Evolutionary conservation across 1,284 basidiomycete genomes (phyloP).

Genomic region (Spongispora temasekensis): DNA sequence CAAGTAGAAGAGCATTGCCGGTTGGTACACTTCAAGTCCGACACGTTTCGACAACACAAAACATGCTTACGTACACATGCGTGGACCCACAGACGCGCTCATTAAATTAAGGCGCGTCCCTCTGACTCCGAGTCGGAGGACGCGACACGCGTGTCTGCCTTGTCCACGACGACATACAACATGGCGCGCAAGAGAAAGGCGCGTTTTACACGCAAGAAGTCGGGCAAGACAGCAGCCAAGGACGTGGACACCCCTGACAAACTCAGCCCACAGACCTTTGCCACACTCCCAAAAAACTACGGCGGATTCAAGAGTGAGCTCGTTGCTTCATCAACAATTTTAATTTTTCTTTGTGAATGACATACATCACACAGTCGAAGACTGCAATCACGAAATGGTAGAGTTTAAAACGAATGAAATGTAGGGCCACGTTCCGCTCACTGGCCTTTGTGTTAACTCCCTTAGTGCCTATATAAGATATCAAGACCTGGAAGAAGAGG

Average conservation of each 20-base stretch:
- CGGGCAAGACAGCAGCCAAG: background rate
- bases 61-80: slow-evolving; percentile 29
- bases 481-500: background rate
- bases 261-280: slow-evolving; percentile 18
- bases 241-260: background rate
- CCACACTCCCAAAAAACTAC: slow-evolving; percentile 7
- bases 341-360: no score
- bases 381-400: slow-evolving; percentile 27
- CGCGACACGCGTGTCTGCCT: slow-evolving; percentile 19
- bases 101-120: slow-evolving; percentile 25
- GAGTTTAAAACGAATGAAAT: slow-evolving; percentile 24
- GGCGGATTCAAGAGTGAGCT: slow-evolving; percentile 21
- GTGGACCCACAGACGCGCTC: slow-evolving; percentile 21
- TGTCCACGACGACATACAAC: slow-evolving; percentile 18
- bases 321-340: background rate
- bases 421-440: background rate
- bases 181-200: slow-evolving; percentile 31
- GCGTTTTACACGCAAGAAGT: slow-evolving; percentile 24
- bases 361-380: slow-evolving; percentile 16
- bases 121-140: slow-evolving; percentile 23
- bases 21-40: background rate
- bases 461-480: slow-evolving; percentile 36
- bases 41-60: slow-evolving; percentile 19
- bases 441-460: background rate
- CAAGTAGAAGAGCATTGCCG: slow-evolving; percentile 55